Evolutionary conservation across 106 monocot species (phyloP), one percentile per base, ranked within the genome.

Genomic region (Xerophyta viscosa): DNA sequence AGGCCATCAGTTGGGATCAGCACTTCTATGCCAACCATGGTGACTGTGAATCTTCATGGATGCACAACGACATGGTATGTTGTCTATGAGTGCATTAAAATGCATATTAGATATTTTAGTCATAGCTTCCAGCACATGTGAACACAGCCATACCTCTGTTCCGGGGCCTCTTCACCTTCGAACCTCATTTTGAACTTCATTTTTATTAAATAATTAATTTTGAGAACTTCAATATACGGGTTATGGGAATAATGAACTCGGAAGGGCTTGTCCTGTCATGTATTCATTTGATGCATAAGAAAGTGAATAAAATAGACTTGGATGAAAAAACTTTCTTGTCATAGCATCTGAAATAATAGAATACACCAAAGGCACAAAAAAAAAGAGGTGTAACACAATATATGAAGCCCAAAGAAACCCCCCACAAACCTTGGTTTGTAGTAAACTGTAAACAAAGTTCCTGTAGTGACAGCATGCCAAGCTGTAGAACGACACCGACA

Each of bases 1-100:
- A 53, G 70, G 67, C 96, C 96, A 96, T 12, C 71, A 65, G 41
- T 10, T 67, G 18, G 64, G 54, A 71, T 96, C 89, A 31, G 52
- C 28, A 68, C 89, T 63, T 73, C 85, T 1, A 69, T 65, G 24
- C 76, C 82, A 55, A 96, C 68, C 29, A 96, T 77, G 12, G 96
- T 96, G 20, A 88, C 96, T 23, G 82, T 85, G 56, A 96, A 96
- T 66, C 96, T 96, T n/a, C n/a, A n/a, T n/a, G n/a, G n/a, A n/a
- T n/a, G n/a, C n/a, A n/a, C n/a, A n/a, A n/a, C n/a, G n/a, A n/a
- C n/a, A n/a, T n/a, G n/a, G n/a, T n/a, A n/a, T n/a, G n/a, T n/a
- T n/a, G n/a, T n/a, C n/a, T n/a, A n/a, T n/a, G n/a, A n/a, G n/a
- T n/a, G n/a, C n/a, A n/a, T n/a, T n/a, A n/a, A n/a, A n/a, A n/a